Conservation (phyloP, 306 rosid species). For the Echinosophora koreensis region DNA sequence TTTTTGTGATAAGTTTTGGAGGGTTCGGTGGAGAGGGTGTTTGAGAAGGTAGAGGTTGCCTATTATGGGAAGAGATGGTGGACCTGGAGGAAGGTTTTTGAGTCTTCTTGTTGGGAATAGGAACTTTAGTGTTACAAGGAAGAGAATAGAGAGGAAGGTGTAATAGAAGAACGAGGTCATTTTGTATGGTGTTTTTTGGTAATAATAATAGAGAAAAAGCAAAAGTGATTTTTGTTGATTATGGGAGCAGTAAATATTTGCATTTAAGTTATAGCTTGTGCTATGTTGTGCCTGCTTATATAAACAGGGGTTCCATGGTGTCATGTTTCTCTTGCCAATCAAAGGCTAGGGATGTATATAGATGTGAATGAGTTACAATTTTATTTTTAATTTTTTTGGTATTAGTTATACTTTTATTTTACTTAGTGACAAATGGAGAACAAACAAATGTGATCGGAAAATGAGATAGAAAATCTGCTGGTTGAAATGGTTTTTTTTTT, state of each 20-base stretch:
- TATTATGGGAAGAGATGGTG: conserved; percentile 33
- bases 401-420: too few species aligned
- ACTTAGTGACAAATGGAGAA: too few species aligned
- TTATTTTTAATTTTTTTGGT: too few species aligned
- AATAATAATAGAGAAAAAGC: neutral
- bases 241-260: neutral
- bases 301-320: too few species aligned
- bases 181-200: neutral
- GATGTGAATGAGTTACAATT: too few species aligned
- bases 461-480: too few species aligned
- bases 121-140: conserved; percentile 14
- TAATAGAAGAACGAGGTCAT: conserved; percentile 34
- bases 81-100: conserved; percentile 47
- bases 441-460: too few species aligned
- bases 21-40: conserved; percentile 40
- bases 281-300: neutral
- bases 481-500: too few species aligned
- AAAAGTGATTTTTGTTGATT: neutral
- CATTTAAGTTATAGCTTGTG: neutral
- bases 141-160: conserved; percentile 12
- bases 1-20: conserved; percentile 29
- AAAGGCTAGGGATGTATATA: too few species aligned
- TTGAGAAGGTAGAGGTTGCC: conserved; percentile 48
- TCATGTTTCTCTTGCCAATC: too few species aligned
- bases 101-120: conserved; percentile 22